Base-by-base conservation (phyloP, 2,329 filamentous ascomycete species). In the Colletotrichum navitas region DNA sequence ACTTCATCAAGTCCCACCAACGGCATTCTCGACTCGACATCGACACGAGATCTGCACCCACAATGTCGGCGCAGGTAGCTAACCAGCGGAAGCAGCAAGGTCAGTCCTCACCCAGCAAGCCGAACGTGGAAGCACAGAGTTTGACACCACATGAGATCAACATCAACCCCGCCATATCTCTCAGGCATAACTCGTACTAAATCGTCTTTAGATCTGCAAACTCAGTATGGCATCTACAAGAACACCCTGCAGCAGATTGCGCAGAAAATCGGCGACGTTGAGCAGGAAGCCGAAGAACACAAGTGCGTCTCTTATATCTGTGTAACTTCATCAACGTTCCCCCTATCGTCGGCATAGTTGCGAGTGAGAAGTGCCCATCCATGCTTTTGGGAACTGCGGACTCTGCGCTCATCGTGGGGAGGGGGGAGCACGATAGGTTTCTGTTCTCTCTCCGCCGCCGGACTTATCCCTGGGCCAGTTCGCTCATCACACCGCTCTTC, bases 221-320 rank as follows among this genome's bases (percentile, higher is more conserved):
- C 87, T 61, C 92, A 93, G 77, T 96, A 96, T 81, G 89, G 89
- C 75, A 94, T 91, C 82, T 95, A 90, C 83, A 93, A 92, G 80
- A 91, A 89, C 76, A 91, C 87, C 4, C 89, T 99, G 70, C 95
- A 98, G 83, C 93, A 96, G 79, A 91, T 99, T 78, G 96, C 96
- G 39, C 92, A 94, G 79, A 98, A 97, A 82, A 98, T 99, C 76
- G 96, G 96, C 51, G 95, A 98, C 79, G 95, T 99, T 68, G 96
- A 99, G 84, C 94, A 97, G 81, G 96, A 98, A 81, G 92, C 93
- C 26, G 96, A 99, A 82, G 96, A 99, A 81, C 96, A 99, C 87
- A 98, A 97, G 96, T 98, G 84, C 80, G 92, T 84, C 34, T 71
- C 24, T 62, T 62, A 54, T 73, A 74, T 60, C 62, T n/a, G 63